Conservation (phyloP, 23 red algal genomes). For the Gracilariopsis chorda region DNA sequence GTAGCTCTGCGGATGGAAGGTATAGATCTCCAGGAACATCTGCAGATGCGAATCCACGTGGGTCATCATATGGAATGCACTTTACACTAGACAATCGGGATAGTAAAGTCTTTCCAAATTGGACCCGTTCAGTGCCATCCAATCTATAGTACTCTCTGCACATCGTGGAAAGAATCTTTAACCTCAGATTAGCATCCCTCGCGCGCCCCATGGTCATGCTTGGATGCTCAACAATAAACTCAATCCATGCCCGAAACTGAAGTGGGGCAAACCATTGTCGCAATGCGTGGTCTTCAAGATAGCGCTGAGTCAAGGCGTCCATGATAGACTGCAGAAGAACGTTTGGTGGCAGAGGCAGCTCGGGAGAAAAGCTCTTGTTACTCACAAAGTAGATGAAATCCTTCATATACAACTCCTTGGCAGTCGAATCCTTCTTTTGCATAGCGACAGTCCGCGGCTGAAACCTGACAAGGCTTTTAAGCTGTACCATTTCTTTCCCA, state of each 20-base stretch:
- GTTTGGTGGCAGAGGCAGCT: conserved; percentile 27
- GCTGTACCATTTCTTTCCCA: neutral
- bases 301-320: neutral
- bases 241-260: conserved; percentile 7
- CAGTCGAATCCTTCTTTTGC: neutral
- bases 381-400: conserved; percentile 16
- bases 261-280: conserved; percentile 42
- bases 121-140: neutral
- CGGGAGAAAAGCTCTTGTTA: neutral
- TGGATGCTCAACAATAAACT: conserved; percentile 15
- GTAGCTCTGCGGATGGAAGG: conserved; percentile 45
- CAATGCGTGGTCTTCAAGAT: conserved; percentile 1
- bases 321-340: neutral
- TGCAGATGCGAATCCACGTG: neutral
- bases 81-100: neutral
- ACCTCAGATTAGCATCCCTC: conserved; percentile 7
- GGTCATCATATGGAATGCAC: conserved; percentile 31
- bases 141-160: conserved; percentile 26
- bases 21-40: conserved; percentile 48
- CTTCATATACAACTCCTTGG: neutral
- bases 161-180: conserved; percentile 1
- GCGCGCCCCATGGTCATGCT: conserved; percentile 8
- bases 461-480: conserved; percentile 32
- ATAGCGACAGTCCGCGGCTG: neutral
- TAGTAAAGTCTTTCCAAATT: neutral